A percentile compares a stretch with the other conserved stretches of the same genome.
Evolutionary conservation across 1,139 yeast species (phyloP).

Genomic region (Diutina ranongensis): DNA sequence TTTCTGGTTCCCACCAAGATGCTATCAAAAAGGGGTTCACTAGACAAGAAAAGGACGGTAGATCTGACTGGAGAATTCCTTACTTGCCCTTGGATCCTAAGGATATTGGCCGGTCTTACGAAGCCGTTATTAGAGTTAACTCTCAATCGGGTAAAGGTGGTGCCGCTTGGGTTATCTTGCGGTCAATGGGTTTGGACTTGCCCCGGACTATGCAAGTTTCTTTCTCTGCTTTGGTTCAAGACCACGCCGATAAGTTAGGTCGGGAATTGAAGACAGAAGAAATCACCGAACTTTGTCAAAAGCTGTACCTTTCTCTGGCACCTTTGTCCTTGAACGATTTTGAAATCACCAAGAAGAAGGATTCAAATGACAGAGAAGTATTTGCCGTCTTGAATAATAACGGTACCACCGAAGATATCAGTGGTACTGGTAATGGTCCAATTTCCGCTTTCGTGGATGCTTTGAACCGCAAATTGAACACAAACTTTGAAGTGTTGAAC

Average conservation of each 20-base stretch:
- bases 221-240: conserved; percentile 77
- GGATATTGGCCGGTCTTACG: conserved; percentile 93
- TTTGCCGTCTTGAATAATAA: conserved; percentile 28
- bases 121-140: conserved; percentile 95
- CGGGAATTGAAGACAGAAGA: conserved; percentile 75
- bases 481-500: conserved; percentile 58
- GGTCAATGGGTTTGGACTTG: conserved; percentile 79
- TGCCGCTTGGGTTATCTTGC: conserved; percentile 92
- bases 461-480: conserved; percentile 43
- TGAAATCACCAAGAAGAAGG: conserved; percentile 21
- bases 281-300: conserved; percentile 63
- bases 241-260: conserved; percentile 69
- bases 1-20: conserved; percentile 95
- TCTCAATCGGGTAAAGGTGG: conserved; percentile 99
- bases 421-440: conserved; percentile 90
- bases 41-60: conserved; percentile 22
- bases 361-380: conserved; percentile 23
- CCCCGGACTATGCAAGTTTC: conserved; percentile 90
- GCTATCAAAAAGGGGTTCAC: conserved; percentile 95
- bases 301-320: conserved; percentile 38
- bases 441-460: conserved; percentile 86
- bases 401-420: conserved; percentile 36
- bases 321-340: conserved; percentile 37
- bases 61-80: conserved; percentile 68
- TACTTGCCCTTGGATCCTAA: conserved; percentile 93